A percentile compares a stretch with the other conserved stretches of the same genome.
phyloP scores from a whole-genome alignment of 768 basidiomycete genomes.

The Kwoniella sp. region DNA sequence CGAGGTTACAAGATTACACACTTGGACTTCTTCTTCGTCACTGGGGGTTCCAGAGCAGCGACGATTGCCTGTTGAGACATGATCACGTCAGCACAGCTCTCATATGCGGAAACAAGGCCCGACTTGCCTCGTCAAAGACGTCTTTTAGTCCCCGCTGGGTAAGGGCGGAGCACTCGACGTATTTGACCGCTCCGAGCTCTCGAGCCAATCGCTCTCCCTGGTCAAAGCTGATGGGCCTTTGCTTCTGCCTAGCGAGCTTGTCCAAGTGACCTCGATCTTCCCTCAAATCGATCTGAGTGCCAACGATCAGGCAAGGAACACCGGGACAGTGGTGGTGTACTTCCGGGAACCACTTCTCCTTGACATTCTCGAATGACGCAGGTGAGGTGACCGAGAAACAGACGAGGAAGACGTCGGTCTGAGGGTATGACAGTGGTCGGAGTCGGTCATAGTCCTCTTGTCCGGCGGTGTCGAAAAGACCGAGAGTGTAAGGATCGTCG shows the following conservation, averaged over 20 bases:
- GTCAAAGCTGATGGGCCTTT: slow-evolving; percentile 80
- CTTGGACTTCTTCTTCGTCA: slow-evolving; percentile 72
- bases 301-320: slow-evolving; percentile 97
- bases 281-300: slow-evolving; percentile 94
- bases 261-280: slow-evolving; percentile 89
- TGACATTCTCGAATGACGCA: slow-evolving; percentile 99
- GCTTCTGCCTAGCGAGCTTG: slow-evolving; percentile 94
- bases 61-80: slow-evolving; percentile 73
- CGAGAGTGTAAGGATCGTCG: slow-evolving; percentile 97
- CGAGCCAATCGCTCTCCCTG: slow-evolving; percentile 91
- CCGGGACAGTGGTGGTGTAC: slow-evolving; percentile 99
- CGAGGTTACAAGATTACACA: slow-evolving; percentile 77
- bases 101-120: neutral
- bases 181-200: slow-evolving; percentile 97
- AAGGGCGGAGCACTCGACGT: slow-evolving; percentile 97
- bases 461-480: slow-evolving; percentile 96
- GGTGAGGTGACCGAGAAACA: slow-evolving; percentile 99
- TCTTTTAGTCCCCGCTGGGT: slow-evolving; percentile 99
- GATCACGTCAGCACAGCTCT: neutral
- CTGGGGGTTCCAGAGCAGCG: slow-evolving; percentile 94
- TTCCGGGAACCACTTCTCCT: slow-evolving; percentile 99
- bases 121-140: slow-evolving; percentile 94
- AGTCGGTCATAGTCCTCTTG: slow-evolving; percentile 99
- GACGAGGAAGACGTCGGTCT: slow-evolving; percentile 98
- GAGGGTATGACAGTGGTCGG: slow-evolving; percentile 97